Conservation (phyloP, 1,284 basidiomycete species). For the Vanrija pseudolonga region DNA sequence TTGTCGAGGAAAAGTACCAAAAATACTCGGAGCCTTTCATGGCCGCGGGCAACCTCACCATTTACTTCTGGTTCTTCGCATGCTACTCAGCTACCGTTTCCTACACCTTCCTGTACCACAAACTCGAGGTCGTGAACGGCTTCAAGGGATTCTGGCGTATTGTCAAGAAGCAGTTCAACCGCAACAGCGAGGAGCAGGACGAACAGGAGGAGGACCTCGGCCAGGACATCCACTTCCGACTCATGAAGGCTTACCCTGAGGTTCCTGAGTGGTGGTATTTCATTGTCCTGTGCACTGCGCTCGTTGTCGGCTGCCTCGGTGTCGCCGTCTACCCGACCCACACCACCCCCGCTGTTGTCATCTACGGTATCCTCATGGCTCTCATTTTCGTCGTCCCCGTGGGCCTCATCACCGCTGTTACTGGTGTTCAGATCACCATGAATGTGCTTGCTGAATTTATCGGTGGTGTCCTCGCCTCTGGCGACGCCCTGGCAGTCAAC, state of each 20-base stretch:
- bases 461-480: slow-evolving; percentile 57
- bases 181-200: neutral
- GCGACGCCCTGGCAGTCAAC: slow-evolving; percentile 61
- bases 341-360: slow-evolving; percentile 59
- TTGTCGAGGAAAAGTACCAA: slow-evolving; percentile 34
- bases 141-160: too few species aligned
- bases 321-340: slow-evolving; percentile 56
- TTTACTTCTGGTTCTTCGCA: slow-evolving; percentile 42
- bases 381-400: slow-evolving; percentile 56
- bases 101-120: too few species aligned
- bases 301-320: slow-evolving; percentile 51
- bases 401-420: slow-evolving; percentile 58
- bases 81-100: too few species aligned
- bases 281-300: slow-evolving; percentile 57
- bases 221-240: slow-evolving; percentile 32
- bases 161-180: too few species aligned
- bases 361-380: slow-evolving; percentile 49
- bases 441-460: slow-evolving; percentile 59
- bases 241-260: slow-evolving; percentile 59
- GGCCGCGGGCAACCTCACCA: slow-evolving; percentile 30
- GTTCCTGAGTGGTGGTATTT: slow-evolving; percentile 69
- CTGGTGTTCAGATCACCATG: slow-evolving; percentile 55
- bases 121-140: slow-evolving; percentile 46
- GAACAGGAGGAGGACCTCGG: slow-evolving; percentile 19
- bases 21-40: slow-evolving; percentile 39